Evolutionary conservation across 1,284 basidiomycete species (phyloP).

Genomic region (Serendipita sp.): DNA sequence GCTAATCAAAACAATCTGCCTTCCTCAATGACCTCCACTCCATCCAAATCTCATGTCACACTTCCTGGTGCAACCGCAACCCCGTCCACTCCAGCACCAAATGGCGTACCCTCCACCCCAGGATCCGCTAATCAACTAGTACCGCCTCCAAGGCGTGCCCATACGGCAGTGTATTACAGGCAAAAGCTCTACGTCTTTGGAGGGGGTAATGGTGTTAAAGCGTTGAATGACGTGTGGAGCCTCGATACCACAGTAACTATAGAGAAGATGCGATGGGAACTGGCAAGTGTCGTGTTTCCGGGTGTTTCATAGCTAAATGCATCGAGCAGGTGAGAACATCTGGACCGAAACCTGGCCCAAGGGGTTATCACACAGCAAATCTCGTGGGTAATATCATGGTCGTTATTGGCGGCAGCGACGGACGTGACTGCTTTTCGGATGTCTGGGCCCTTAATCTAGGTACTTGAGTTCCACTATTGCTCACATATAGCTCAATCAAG

Average conservation of each 20-base stretch:
- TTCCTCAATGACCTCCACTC: background rate
- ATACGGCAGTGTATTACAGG: slow-evolving; percentile 66
- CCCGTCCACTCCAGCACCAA: slow-evolving; percentile 15
- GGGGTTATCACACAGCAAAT: slow-evolving; percentile 86
- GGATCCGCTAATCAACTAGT: slow-evolving; percentile 40
- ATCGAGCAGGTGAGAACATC: slow-evolving; percentile 31
- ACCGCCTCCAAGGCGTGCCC: slow-evolving; percentile 66
- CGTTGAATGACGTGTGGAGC: slow-evolving; percentile 82
- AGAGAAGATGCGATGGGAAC: slow-evolving; percentile 48
- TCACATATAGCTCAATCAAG: background rate
- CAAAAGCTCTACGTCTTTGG: slow-evolving; percentile 78
- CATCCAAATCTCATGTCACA: background rate
- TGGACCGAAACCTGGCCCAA: slow-evolving; percentile 43
- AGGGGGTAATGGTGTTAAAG: slow-evolving; percentile 78
- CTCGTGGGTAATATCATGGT: slow-evolving; percentile 75
- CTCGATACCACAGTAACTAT: slow-evolving; percentile 45
- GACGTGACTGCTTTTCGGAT: slow-evolving; percentile 66
- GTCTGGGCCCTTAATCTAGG: slow-evolving; percentile 78
- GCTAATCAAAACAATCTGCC: background rate
- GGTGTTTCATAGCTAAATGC: slow-evolving; percentile 19
- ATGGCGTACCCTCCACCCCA: slow-evolving; percentile 37
- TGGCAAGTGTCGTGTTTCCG: slow-evolving; percentile 15
- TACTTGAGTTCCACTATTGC: slow-evolving; percentile 25
- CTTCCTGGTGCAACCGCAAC: background rate
- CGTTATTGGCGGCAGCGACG: slow-evolving; percentile 68